Evolutionary conservation across 1,284 basidiomycete species (phyloP).

Genomic region (Uromyces viciae-fabae): DNA sequence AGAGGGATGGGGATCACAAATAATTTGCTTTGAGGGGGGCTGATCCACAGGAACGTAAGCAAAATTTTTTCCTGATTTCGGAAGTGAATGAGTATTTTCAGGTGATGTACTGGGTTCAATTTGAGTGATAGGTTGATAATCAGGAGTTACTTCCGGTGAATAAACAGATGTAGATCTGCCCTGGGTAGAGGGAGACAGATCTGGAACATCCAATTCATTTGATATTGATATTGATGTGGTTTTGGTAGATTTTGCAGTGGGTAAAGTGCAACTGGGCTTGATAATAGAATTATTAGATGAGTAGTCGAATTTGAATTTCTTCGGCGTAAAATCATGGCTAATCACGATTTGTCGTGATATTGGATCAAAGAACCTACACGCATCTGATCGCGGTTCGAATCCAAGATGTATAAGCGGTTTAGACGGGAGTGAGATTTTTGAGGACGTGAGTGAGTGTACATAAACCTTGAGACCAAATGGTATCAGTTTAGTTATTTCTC

Average conservation of each 20-base stretch:
- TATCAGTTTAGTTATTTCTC: neutral
- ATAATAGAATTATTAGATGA: neutral
- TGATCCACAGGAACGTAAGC: neutral
- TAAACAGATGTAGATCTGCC: too few relatives aligned
- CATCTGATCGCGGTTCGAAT: slow-evolving; percentile 10
- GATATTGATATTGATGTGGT: neutral
- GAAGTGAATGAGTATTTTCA: neutral
- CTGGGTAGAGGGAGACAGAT: neutral
- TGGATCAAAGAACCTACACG: neutral
- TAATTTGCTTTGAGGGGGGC: neutral
- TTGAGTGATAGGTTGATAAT: too few relatives aligned
- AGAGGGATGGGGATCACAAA: neutral
- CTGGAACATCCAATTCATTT: neutral
- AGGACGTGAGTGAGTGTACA: neutral
- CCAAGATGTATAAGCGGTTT: neutral
- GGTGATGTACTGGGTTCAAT: neutral
- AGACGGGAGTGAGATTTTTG: neutral
- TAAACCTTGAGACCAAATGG: slow-evolving; percentile 6
- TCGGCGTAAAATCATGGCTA: neutral
- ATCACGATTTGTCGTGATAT: neutral
- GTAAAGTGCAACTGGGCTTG: neutral
- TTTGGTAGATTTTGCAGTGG: neutral
- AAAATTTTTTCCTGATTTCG: neutral
- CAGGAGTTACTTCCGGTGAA: too few relatives aligned
- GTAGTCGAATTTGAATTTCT: neutral